These are phyloP conservation scores for Backusella sp. DNA, from an alignment of 192 early-diverging fungal species.

Conservation along the genomic window DNA sequence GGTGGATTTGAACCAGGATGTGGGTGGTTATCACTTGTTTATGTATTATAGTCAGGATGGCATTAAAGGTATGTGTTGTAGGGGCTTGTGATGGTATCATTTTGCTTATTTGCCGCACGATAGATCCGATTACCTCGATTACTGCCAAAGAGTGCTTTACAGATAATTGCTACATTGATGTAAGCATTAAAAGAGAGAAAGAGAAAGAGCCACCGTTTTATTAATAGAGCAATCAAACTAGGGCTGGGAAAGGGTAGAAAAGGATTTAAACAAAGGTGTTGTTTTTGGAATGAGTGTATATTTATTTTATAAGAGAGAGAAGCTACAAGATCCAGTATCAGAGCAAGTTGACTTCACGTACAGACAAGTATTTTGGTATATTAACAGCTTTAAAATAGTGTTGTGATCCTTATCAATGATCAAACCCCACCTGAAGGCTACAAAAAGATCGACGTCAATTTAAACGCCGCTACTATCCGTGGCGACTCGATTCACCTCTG, in stretches of 20 bases:
- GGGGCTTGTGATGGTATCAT: no score
- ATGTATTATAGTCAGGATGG: constrained; percentile 25
- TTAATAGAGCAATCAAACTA: not conserved
- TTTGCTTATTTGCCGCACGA: not conserved
- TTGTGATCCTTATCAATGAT: constrained; percentile 24
- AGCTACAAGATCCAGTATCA: constrained; percentile 8
- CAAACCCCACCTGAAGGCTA: constrained; percentile 31
- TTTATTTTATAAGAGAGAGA: constrained; percentile 22
- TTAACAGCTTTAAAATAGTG: constrained; percentile 6
- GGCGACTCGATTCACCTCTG: constrained; percentile 24
- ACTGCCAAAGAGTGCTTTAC: constrained; percentile 28
- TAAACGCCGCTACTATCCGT: constrained; percentile 23
- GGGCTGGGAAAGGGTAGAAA: constrained; percentile 30
- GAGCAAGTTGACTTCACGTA: constrained; percentile 14
- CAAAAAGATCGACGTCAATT: constrained; percentile 18
- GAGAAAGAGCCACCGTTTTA: not conserved
- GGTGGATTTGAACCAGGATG: constrained; percentile 39
- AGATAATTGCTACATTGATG: constrained; percentile 28
- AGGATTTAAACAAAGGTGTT: constrained; percentile 25
- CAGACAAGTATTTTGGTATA: not conserved
- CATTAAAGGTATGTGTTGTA: constrained; percentile 9
- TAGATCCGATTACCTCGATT: constrained; percentile 25
- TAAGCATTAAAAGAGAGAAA: not conserved
- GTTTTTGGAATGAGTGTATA: constrained; percentile 29
- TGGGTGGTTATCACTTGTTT: constrained; percentile 23